phyloP scores from a whole-genome alignment of 257 asterid species.

The Jacaranda copaia region DNA sequence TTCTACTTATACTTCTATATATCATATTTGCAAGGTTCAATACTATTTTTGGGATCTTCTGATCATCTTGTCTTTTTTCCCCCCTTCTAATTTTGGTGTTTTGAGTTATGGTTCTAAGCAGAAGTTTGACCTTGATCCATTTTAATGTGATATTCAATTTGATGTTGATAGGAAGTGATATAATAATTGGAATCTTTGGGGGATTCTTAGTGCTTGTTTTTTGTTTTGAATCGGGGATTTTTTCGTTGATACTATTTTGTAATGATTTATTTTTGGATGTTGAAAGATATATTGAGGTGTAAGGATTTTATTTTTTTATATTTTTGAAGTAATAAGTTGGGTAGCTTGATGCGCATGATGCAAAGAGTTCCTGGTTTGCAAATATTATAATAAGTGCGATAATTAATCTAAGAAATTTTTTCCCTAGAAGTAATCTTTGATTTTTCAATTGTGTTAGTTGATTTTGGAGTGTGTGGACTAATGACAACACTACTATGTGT shows the following conservation, averaged over 20 bases:
- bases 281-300: too few species aligned
- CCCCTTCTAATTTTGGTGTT: background rate
- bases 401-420: background rate
- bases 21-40: slow-evolving; percentile 53
- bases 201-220: background rate
- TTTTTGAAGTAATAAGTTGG: background rate
- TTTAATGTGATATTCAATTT: background rate
- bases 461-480: background rate
- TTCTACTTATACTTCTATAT: slow-evolving; percentile 10
- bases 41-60: too few species aligned
- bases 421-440: background rate
- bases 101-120: background rate
- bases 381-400: background rate
- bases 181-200: background rate
- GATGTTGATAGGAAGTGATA: background rate
- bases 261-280: background rate
- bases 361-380: background rate
- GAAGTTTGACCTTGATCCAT: slow-evolving; percentile 1
- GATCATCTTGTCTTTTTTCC: background rate
- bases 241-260: background rate
- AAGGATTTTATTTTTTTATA: background rate
- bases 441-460: slow-evolving; percentile 10
- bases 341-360: background rate
- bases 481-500: background rate
- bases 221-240: slow-evolving; percentile 22